Conservation (phyloP, 306 rosid genomes). For the Cicer pinnatifidum region DNA sequence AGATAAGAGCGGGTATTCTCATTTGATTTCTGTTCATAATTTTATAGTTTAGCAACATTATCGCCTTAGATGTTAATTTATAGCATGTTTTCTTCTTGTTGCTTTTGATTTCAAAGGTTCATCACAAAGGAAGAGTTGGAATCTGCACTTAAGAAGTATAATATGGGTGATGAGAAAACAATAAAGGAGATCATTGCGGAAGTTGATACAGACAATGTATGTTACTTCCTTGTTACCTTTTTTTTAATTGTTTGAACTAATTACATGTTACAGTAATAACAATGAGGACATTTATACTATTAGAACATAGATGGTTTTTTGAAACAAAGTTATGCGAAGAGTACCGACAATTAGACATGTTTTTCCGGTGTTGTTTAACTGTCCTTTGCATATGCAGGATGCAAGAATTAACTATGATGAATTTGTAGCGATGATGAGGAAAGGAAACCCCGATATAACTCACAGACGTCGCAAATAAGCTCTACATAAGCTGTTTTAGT, state of each 20-base stretch:
- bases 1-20: constrained; percentile 87
- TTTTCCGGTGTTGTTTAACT: not conserved
- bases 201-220: constrained; percentile 87
- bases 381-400: constrained; percentile 58
- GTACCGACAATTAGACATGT: not conserved
- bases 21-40: constrained; percentile 5
- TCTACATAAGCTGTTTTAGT: constrained; percentile 22
- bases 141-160: constrained; percentile 84
- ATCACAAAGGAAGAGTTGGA: constrained; percentile 91
- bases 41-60: not conserved
- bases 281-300: not conserved
- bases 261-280: not conserved
- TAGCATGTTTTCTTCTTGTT: constrained; percentile 4
- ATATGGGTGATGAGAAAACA: constrained; percentile 91
- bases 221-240: constrained; percentile 37
- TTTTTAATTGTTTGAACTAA: not conserved
- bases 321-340: not conserved
- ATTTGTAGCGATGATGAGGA: constrained; percentile 95
- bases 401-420: constrained; percentile 90
- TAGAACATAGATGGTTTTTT: not conserved
- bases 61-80: constrained; percentile 22
- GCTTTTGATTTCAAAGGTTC: constrained; percentile 56
- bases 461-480: constrained; percentile 69
- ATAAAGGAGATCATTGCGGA: constrained; percentile 94
- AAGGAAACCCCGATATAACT: constrained; percentile 74